These are phyloP conservation scores for Russula olivacea DNA, from an alignment of 768 basidiomycete genomes.

Conservation along the genomic window DNA sequence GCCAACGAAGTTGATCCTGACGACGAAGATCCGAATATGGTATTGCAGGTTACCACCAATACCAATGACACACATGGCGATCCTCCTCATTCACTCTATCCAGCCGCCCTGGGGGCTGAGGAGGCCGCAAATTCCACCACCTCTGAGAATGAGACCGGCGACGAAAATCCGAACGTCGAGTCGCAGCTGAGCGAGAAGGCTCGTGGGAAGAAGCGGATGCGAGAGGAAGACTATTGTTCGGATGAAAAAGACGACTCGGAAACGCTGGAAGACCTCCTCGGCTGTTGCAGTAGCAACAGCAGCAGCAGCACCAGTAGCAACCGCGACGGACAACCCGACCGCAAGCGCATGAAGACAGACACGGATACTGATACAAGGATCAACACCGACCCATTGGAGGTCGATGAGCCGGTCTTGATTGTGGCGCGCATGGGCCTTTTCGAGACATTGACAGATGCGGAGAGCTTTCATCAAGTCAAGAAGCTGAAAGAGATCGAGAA, in stretches of 20 bases:
- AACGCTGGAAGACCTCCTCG: background rate
- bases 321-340: background rate
- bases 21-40: no score
- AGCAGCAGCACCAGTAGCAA: background rate
- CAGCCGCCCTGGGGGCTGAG: no score
- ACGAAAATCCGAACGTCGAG: no score
- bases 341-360: constrained; percentile 3
- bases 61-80: background rate
- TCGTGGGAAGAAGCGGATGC: constrained; percentile 15
- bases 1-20: no score
- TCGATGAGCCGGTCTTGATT: background rate
- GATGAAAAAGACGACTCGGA: no score
- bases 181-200: constrained; percentile 1
- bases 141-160: no score
- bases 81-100: no score
- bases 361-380: background rate
- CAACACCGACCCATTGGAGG: background rate
- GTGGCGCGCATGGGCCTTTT: background rate
- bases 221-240: background rate
- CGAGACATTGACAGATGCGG: background rate
- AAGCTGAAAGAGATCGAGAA: constrained; percentile 1
- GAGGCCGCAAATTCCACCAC: no score
- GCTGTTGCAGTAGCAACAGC: no score
- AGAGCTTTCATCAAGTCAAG: background rate
- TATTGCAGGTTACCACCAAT: no score